Evolutionary conservation across 352 stramenopile genomes (phyloP).

Genomic region (Elongisporangium prolatum): DNA sequence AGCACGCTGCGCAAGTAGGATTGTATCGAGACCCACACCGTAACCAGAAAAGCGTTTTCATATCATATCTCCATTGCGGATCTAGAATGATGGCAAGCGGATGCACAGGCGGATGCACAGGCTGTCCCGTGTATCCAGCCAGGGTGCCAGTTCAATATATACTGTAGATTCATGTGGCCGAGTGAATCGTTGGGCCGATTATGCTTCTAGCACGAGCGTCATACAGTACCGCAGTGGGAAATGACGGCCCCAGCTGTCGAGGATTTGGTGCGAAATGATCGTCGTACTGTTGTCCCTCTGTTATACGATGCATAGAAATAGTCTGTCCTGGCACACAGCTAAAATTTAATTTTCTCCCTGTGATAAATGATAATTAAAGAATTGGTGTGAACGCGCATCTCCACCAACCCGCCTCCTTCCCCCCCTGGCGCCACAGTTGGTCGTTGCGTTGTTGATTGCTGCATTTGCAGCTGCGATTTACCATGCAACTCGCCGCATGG

Average conservation of each 20-base stretch:
- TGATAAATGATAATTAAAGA: background rate
- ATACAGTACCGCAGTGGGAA: background rate
- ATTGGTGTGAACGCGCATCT: background rate
- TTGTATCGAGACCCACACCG: too few species aligned
- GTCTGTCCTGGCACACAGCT: background rate
- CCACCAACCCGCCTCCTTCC: background rate
- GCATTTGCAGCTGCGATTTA: background rate
- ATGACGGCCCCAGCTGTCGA: background rate
- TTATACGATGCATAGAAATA: background rate
- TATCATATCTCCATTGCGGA: too few species aligned
- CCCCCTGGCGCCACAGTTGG: background rate
- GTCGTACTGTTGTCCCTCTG: background rate
- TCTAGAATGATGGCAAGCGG: background rate
- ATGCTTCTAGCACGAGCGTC: too few species aligned
- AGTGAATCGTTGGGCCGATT: background rate
- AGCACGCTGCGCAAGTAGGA: conserved; percentile 65
- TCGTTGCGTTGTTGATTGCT: background rate
- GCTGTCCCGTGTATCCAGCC: background rate
- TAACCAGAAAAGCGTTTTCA: too few species aligned
- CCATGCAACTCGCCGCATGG: background rate
- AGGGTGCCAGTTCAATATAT: background rate
- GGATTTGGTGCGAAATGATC: background rate
- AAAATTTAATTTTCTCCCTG: background rate
- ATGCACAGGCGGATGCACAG: background rate
- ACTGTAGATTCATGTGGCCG: background rate